Conservation (phyloP, 345 rosid genomes). For the Adansonia digitata region DNA sequence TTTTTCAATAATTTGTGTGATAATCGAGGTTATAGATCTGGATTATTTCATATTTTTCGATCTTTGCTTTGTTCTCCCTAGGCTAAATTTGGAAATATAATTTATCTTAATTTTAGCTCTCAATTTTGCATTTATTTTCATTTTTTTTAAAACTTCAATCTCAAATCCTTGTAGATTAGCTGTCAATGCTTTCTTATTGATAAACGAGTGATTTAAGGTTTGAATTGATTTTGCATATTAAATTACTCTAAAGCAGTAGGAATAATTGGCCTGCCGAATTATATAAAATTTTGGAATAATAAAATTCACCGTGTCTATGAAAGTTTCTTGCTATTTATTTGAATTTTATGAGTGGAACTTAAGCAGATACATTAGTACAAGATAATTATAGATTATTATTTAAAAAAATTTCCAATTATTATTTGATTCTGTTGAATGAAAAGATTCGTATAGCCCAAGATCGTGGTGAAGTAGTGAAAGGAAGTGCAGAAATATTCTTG, state of each 20-base stretch:
- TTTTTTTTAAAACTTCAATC: not conserved
- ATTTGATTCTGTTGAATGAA: not conserved
- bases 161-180: not conserved
- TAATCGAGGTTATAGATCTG: not conserved
- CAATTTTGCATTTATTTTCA: not conserved
- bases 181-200: not conserved
- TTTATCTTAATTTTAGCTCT: not conserved
- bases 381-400: not conserved
- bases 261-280: not conserved
- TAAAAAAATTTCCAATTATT: not conserved
- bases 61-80: not conserved
- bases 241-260: not conserved
- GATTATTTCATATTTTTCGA: not conserved
- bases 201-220: not conserved
- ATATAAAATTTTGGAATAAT: not conserved
- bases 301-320: not conserved
- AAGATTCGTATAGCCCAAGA: constrained; percentile 22
- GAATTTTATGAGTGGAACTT: not conserved
- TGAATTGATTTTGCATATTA: not conserved
- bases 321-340: not conserved
- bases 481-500: constrained; percentile 89
- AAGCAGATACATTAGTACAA: not conserved
- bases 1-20: not conserved
- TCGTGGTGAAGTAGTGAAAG: constrained; percentile 87
- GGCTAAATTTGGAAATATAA: not conserved